Conservation (phyloP, 495 filamentous ascomycete species). For the Umbilicaria muhlenbergii region DNA sequence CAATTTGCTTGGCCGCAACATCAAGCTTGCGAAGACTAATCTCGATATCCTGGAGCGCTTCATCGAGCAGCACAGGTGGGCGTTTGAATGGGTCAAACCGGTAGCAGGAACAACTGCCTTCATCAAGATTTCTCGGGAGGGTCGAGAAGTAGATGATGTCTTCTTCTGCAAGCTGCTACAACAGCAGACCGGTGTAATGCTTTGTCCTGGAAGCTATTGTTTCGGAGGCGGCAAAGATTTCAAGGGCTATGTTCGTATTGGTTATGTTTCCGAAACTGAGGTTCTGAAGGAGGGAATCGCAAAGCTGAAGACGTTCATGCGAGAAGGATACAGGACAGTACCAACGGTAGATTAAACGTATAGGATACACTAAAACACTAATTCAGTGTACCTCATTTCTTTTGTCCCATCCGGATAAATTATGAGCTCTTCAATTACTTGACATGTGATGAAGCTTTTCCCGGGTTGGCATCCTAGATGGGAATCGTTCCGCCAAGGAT, state of each 20-base stretch:
- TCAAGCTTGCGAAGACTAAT: conserved; percentile 56
- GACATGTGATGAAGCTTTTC: too few relatives aligned
- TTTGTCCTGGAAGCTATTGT: conserved; percentile 59
- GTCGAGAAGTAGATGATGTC: conserved; percentile 54
- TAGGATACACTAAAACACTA: too few relatives aligned
- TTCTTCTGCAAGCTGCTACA: conserved; percentile 55
- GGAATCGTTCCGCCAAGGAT: too few relatives aligned
- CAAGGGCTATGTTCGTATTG: conserved; percentile 63
- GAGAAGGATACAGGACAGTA: conserved; percentile 38
- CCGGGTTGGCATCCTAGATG: too few relatives aligned
- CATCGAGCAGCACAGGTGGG: conserved; percentile 43
- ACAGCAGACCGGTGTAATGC: conserved; percentile 59
- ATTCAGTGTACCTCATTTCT: too few relatives aligned
- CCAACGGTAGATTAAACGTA: conserved; percentile 13
- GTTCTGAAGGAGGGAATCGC: conserved; percentile 53
- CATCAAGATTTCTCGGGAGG: conserved; percentile 48
- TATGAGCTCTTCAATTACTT: too few relatives aligned
- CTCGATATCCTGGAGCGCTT: conserved; percentile 52
- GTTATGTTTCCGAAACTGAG: conserved; percentile 59
- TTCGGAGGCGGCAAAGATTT: conserved; percentile 62
- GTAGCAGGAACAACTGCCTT: conserved; percentile 75
- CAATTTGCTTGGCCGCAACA: conserved; percentile 50
- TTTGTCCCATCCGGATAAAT: too few relatives aligned
- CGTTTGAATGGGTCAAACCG: conserved; percentile 60
- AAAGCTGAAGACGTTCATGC: conserved; percentile 45